These are phyloP conservation scores for Tylopilus rubrobrunneus DNA, from an alignment of 768 basidiomycete genomes.

Conservation along the genomic window DNA sequence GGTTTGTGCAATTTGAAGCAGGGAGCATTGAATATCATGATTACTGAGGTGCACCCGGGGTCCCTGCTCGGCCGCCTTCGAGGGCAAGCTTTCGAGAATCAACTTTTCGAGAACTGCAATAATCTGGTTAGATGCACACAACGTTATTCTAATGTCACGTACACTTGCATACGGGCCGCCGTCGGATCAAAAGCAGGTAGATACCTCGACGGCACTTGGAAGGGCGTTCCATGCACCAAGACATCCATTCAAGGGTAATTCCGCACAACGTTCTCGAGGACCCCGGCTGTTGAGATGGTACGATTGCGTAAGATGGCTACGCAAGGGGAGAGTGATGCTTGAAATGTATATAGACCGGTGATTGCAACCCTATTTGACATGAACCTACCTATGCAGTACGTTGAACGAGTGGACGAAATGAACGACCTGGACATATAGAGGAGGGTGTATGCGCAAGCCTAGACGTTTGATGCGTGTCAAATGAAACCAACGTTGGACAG, in stretches of 20 bases:
- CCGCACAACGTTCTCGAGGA: conserved; percentile 1
- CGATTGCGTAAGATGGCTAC: conserved; percentile 16
- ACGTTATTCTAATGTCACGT: background rate
- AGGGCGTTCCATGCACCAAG: background rate
- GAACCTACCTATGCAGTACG: background rate
- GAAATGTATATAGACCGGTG: background rate
- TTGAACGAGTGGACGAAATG: background rate
- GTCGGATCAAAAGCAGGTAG: background rate
- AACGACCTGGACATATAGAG: background rate
- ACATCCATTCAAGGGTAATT: background rate
- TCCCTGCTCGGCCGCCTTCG: too few relatives aligned
- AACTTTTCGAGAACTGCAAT: too few relatives aligned
- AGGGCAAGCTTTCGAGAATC: too few relatives aligned
- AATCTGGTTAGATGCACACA: background rate
- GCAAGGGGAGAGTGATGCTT: background rate
- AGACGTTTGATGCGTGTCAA: background rate
- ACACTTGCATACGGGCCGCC: background rate
- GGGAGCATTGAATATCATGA: too few relatives aligned
- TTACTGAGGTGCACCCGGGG: too few relatives aligned
- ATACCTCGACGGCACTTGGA: background rate
- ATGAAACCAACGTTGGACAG: background rate
- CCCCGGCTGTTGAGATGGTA: background rate
- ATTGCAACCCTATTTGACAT: background rate
- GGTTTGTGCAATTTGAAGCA: too few relatives aligned
- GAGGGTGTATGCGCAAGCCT: background rate